Conservation (phyloP, 371 early-diverging fungal species). For the Dipsacomyces acuminosporus region DNA sequence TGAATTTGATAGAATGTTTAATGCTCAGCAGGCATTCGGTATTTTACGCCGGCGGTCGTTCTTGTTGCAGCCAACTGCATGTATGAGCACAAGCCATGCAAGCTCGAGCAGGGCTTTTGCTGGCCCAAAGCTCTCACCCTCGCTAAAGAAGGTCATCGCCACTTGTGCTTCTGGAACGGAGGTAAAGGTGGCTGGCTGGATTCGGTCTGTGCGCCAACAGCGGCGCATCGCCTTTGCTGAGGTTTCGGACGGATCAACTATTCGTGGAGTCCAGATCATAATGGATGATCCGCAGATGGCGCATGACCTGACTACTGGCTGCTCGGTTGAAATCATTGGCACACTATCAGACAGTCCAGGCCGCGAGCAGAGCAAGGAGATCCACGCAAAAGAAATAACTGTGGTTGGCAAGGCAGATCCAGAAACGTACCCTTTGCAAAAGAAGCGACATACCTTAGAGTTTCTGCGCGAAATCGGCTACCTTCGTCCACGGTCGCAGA, state of each 20-base stretch:
- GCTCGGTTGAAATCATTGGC: constrained; percentile 65
- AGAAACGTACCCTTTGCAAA: constrained; percentile 84
- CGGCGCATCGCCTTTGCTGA: constrained; percentile 72
- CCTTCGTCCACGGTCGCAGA: constrained; percentile 73
- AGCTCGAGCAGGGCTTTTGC: not conserved
- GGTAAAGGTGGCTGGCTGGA: constrained; percentile 72
- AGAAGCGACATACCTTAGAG: constrained; percentile 74
- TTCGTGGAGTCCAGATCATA: constrained; percentile 70
- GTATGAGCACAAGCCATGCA: too few relatives aligned
- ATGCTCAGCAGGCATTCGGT: too few relatives aligned
- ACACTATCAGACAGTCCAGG: constrained; percentile 62
- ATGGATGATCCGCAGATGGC: constrained; percentile 53
- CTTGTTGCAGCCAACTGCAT: too few relatives aligned
- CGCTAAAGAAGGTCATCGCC: constrained; percentile 10
- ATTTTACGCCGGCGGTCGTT: too few relatives aligned
- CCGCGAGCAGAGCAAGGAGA: constrained; percentile 67
- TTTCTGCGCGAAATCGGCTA: constrained; percentile 76
- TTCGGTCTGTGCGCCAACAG: constrained; percentile 74
- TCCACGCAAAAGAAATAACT: constrained; percentile 56
- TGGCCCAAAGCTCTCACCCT: too few relatives aligned
- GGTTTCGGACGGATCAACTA: constrained; percentile 70
- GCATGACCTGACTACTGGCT: constrained; percentile 56
- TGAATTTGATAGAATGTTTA: too few relatives aligned
- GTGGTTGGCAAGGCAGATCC: constrained; percentile 66
- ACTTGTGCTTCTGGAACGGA: constrained; percentile 10